These are phyloP conservation scores for Aspergillus luchuensis DNA, from an alignment of 2,329 filamentous ascomycete species.

Conservation along the genomic window DNA sequence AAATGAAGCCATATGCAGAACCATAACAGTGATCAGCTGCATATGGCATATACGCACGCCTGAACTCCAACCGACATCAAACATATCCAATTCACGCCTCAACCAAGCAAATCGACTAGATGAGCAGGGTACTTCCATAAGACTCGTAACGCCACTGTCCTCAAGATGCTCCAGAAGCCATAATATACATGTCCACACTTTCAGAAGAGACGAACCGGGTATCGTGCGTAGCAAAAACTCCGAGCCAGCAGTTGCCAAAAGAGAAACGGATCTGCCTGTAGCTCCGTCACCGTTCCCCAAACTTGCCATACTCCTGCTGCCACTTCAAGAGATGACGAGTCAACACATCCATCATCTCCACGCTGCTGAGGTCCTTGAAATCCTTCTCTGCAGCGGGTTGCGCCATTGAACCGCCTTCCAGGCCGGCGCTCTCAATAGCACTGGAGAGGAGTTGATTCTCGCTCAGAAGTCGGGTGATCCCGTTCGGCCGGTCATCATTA, in stretches of 20 bases:
- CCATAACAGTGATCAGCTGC: background rate
- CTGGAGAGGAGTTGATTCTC: background rate
- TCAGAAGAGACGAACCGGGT: constrained; percentile 26
- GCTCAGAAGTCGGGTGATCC: constrained; percentile 21
- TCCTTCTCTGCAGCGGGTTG: constrained; percentile 46
- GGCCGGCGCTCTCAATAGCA: background rate
- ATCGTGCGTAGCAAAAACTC: constrained; percentile 23
- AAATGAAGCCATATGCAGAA: background rate
- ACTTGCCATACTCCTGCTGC: constrained; percentile 71
- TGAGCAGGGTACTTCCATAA: constrained; percentile 13
- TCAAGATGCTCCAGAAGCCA: constrained; percentile 26
- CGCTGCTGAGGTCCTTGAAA: constrained; percentile 74
- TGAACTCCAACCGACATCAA: constrained; percentile 1
- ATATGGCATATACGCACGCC: background rate
- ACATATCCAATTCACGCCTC: constrained; percentile 4
- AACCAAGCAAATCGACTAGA: constrained; percentile 5
- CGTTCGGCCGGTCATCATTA: constrained; percentile 40
- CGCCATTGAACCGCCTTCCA: constrained; percentile 19
- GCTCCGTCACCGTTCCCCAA: constrained; percentile 48
- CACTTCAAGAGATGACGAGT: constrained; percentile 79
- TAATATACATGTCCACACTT: constrained; percentile 30
- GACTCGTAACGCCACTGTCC: constrained; percentile 27
- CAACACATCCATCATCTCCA: constrained; percentile 89
- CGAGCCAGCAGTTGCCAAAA: constrained; percentile 8
- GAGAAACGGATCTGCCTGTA: background rate